Percentiles rank a stretch among this genome's conserved stretches.
Evolutionary conservation across 192 early-diverging fungal genomes (phyloP).

Genomic region (Umbelopsis isabellina): DNA sequence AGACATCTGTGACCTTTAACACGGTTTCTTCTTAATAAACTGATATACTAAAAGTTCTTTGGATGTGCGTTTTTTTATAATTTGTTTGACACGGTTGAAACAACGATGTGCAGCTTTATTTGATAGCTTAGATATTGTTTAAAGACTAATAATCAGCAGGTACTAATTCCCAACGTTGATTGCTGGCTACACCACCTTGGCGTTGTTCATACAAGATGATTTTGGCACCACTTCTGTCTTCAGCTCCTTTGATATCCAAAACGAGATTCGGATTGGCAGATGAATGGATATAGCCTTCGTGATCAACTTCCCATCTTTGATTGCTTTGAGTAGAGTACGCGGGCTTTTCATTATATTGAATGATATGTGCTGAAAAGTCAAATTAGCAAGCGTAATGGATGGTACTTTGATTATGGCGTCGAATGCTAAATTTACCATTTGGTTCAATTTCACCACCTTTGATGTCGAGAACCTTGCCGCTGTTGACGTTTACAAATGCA

Average conservation of each 20-base stretch:
- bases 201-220: slow-evolving; percentile 31
- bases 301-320: slow-evolving; percentile 26
- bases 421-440: not conserved
- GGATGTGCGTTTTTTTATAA: not conserved
- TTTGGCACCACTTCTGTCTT: slow-evolving; percentile 24
- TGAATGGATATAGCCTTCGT: slow-evolving; percentile 28
- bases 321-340: not conserved
- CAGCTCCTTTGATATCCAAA: slow-evolving; percentile 28
- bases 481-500: slow-evolving; percentile 24
- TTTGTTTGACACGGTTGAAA: not conserved
- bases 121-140: not conserved
- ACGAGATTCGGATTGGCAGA: slow-evolving; percentile 25
- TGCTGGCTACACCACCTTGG: slow-evolving; percentile 26
- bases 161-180: slow-evolving; percentile 28
- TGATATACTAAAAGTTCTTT: not conserved
- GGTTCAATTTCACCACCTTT: slow-evolving; percentile 24
- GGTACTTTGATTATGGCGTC: not conserved
- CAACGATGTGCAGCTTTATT: not conserved
- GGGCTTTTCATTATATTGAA: slow-evolving; percentile 28
- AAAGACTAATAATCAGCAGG: slow-evolving; percentile 14
- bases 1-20: slow-evolving; percentile 15
- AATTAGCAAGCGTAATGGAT: not conserved
- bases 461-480: slow-evolving; percentile 32
- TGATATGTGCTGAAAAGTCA: slow-evolving; percentile 18
- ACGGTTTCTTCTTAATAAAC: slow-evolving; percentile 16